Base-by-base conservation (phyloP, 129 eudicot genomes). In the Mikania micrantha region DNA sequence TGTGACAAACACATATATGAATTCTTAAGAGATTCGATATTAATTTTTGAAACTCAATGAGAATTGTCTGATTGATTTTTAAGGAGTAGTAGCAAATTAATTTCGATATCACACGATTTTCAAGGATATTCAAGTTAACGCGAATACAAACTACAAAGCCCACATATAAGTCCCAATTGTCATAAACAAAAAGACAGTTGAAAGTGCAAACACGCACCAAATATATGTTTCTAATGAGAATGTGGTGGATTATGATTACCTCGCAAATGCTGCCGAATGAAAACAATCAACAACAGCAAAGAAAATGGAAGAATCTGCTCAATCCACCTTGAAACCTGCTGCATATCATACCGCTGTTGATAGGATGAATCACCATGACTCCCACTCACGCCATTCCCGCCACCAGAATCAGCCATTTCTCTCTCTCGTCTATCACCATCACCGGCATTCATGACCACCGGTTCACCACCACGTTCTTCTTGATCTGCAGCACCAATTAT, bases 291-390 rank as follows among this genome's bases (percentile, higher is more conserved):
- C 75, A 85, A 81, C 53, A 85, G 73, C 78, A 88, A 70, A 19
- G 87, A 83, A 77, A 85, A 85, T 2, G 93, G 96, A 75, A 88
- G 87, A 83, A 88, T 79, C 76, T 83, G 93, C 62, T 85, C 93
- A 22, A 85, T 52, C 86, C 89, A 79, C 68, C 85, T 56, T 1
- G 91, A 82, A 50, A 81, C 76, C 42, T 66, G 85, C 66, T 82
- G 91, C 77, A 85, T 65, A 77, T 88, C 90, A 64, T 81, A 85
- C 50, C 88, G 73, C 34, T 85, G 86, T 70, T 76, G 84, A 61
- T 79, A 71, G 1, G 74, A 67, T 2, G 85, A 58, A 47, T 79
- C 71, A 15, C 79, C 34, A 52, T 72, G 78, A 71, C 70, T 78
- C 47, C 72, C 83, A 68, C 24, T 75, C 50, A 58, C 70, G 9